Percentiles rank a stretch among this genome's conserved stretches.
These are phyloP conservation scores for Lachnellula occidentalis DNA, from an alignment of 2,329 filamentous ascomycete genomes.

Conservation along the genomic window DNA sequence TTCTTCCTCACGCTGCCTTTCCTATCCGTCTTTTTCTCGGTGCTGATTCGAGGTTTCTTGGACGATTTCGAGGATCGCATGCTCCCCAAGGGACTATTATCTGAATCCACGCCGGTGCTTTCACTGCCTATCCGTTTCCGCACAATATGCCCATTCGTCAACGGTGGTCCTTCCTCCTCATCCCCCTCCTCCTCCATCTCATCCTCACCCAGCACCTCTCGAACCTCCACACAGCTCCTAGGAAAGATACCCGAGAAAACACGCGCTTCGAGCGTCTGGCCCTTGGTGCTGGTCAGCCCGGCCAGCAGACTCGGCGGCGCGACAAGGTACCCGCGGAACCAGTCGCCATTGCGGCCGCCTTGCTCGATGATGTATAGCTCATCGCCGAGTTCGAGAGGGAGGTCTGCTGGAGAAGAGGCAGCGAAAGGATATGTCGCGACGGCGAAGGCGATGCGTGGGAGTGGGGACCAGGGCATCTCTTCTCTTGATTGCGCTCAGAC, in stretches of 20 bases:
- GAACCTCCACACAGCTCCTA: constrained; percentile 86
- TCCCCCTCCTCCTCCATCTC: constrained; percentile 42
- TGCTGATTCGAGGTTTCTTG: constrained; percentile 8
- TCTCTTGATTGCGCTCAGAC: not conserved
- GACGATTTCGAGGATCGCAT: constrained; percentile 9
- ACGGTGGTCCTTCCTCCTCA: constrained; percentile 8
- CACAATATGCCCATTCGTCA: constrained; percentile 8
- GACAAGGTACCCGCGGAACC: constrained; percentile 93
- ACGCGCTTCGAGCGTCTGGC: constrained; percentile 87
- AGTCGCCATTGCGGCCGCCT: constrained; percentile 75
- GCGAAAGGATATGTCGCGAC: constrained; percentile 93
- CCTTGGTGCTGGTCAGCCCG: constrained; percentile 83
- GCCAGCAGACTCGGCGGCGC: constrained; percentile 89
- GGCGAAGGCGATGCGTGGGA: constrained; percentile 95
- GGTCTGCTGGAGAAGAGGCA: constrained; percentile 78
- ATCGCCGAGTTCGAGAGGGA: constrained; percentile 95
- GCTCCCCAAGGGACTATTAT: constrained; percentile 15
- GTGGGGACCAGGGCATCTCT: constrained; percentile 89
- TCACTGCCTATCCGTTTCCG: constrained; percentile 5
- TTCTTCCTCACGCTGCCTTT: constrained; percentile 15
- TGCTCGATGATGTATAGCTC: constrained; percentile 99
- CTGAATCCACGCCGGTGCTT: constrained; percentile 11
- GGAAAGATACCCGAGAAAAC: constrained; percentile 99
- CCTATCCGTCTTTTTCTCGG: constrained; percentile 6
- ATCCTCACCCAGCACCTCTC: constrained; percentile 79